phyloP scores from a whole-genome alignment of 129 eudicot species.

The Flaveria robusta region DNA sequence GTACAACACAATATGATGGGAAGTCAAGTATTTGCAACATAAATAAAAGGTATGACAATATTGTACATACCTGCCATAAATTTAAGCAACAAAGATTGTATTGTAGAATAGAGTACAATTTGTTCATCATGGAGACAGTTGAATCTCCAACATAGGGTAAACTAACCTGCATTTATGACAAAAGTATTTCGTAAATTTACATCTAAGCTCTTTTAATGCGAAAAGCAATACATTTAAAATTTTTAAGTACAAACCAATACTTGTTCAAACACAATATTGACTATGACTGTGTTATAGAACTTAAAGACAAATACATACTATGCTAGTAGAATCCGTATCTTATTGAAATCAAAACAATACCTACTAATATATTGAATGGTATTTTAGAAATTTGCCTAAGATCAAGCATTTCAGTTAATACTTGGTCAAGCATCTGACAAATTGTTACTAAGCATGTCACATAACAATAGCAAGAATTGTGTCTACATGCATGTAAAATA shows the following conservation, averaged over 20 bases:
- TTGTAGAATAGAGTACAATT: slow-evolving; percentile 68
- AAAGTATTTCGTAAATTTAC: background rate
- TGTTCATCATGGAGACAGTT: slow-evolving; percentile 58
- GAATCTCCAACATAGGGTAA: slow-evolving; percentile 69
- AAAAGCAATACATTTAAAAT: background rate
- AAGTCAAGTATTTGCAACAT: slow-evolving; percentile 2
- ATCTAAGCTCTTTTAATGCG: background rate
- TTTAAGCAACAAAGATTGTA: slow-evolving; percentile 57
- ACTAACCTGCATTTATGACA: slow-evolving; percentile 64
- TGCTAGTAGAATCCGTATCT: background rate
- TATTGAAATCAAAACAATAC: background rate
- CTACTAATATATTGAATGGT: background rate
- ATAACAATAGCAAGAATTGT: background rate
- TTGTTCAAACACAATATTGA: slow-evolving; percentile 5
- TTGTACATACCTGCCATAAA: slow-evolving; percentile 79
- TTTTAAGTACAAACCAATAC: slow-evolving; percentile 11
- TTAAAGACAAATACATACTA: background rate
- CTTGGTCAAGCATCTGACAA: background rate
- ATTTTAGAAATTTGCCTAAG: background rate
- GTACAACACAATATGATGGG: background rate
- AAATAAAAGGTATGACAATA: background rate
- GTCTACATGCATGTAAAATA: background rate
- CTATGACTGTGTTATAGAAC: background rate
- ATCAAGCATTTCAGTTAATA: background rate
- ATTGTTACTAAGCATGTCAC: background rate